Percentiles rank a stretch among this genome's conserved stretches.
Conservation (phyloP, 2,329 filamentous ascomycete species). For the Neopestalotiopsis clavispora region DNA sequence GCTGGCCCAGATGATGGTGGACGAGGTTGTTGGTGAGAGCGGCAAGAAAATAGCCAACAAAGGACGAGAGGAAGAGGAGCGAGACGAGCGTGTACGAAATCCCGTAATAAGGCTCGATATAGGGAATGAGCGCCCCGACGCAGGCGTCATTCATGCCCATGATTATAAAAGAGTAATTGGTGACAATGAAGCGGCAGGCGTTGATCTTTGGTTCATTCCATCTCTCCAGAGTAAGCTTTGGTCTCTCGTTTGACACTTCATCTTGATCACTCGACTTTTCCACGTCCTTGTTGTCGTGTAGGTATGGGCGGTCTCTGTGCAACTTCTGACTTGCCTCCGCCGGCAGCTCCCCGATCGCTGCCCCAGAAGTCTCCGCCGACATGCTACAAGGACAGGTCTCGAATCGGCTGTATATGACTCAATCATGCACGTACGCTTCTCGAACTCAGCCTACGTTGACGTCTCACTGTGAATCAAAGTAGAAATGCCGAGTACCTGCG, state of each 20-base stretch:
- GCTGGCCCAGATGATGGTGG: slow-evolving; percentile 65
- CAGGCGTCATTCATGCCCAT: slow-evolving; percentile 74
- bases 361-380: background rate
- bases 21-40: slow-evolving; percentile 66
- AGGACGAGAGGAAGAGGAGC: slow-evolving; percentile 67
- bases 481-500: background rate
- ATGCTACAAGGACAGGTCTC: background rate
- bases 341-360: background rate
- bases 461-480: too few relatives aligned
- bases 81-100: slow-evolving; percentile 65
- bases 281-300: background rate
- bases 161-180: slow-evolving; percentile 66
- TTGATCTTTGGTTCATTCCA: slow-evolving; percentile 70
- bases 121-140: slow-evolving; percentile 58
- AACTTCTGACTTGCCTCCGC: background rate
- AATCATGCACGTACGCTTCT: too few relatives aligned
- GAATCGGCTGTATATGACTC: background rate
- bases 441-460: too few relatives aligned
- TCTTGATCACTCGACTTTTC: background rate
- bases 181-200: slow-evolving; percentile 60
- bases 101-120: slow-evolving; percentile 63
- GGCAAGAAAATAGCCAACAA: slow-evolving; percentile 65
- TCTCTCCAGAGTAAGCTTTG: slow-evolving; percentile 45
- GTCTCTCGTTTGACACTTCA: slow-evolving; percentile 35
- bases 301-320: background rate